Conservation (phyloP, 169 alveolate genomes). For the Condylostoma magnum region DNA sequence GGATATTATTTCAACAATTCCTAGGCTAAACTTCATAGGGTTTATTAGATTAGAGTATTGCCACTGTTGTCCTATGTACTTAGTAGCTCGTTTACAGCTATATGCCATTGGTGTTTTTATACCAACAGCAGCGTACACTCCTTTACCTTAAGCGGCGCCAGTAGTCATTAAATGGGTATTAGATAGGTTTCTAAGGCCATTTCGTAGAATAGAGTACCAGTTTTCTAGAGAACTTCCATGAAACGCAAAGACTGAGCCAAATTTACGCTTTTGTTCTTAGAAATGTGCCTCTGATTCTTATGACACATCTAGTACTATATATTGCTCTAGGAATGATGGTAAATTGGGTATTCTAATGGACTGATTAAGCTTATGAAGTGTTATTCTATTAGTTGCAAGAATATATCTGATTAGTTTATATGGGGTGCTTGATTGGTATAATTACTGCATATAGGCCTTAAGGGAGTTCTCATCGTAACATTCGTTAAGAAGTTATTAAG, state of each 20-base stretch:
- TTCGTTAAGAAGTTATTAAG: background rate
- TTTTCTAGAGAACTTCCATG: constrained; percentile 56
- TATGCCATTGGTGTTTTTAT: constrained; percentile 43
- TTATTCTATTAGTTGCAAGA: constrained; percentile 38
- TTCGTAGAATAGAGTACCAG: constrained; percentile 58
- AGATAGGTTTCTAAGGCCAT: constrained; percentile 57
- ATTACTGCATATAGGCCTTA: background rate
- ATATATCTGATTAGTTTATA: constrained; percentile 39
- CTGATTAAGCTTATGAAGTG: constrained; percentile 8
- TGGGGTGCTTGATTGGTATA: background rate
- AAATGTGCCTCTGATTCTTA: constrained; percentile 35
- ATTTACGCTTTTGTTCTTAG: constrained; percentile 21
- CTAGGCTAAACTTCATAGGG: constrained; percentile 27
- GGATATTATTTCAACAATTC: constrained; percentile 40
- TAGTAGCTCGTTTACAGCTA: background rate
- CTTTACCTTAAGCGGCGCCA: constrained; percentile 65
- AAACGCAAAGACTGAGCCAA: constrained; percentile 43
- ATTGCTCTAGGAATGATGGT: background rate
- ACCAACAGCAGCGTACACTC: constrained; percentile 45
- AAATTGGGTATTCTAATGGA: background rate
- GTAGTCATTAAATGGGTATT: constrained; percentile 63
- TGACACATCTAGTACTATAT: background rate
- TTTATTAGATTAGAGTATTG: background rate
- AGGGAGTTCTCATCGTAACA: constrained; percentile 25
- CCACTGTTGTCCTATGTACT: too few relatives aligned